Evolutionary conservation across 1,284 basidiomycete genomes (phyloP).

Genomic region (Fomes fomentarius): DNA sequence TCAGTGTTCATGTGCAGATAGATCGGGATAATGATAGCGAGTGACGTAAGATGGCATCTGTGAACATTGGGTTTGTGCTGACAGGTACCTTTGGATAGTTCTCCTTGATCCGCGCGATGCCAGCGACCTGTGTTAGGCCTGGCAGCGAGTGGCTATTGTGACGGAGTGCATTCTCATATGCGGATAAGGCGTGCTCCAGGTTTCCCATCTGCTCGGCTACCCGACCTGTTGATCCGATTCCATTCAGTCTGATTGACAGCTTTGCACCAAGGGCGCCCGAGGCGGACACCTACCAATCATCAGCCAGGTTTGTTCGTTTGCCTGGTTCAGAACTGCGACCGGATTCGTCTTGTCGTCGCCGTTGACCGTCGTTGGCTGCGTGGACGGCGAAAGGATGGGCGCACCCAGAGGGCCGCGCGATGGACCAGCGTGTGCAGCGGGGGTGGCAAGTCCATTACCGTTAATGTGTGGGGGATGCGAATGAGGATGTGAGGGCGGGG

Average conservation of each 20-base stretch:
- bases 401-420: slow-evolving; percentile 27
- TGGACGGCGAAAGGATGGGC: slow-evolving; percentile 48
- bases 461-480: slow-evolving; percentile 54
- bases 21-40: slow-evolving; percentile 18
- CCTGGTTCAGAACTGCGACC: slow-evolving; percentile 76
- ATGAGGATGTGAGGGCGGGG: slow-evolving; percentile 39
- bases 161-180: slow-evolving; percentile 91
- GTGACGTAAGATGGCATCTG: slow-evolving; percentile 25
- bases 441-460: slow-evolving; percentile 45
- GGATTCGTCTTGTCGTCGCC: slow-evolving; percentile 47
- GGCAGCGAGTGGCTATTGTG: slow-evolving; percentile 90
- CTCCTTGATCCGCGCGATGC: slow-evolving; percentile 87
- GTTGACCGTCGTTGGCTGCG: slow-evolving; percentile 45
- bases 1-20: slow-evolving; percentile 9
- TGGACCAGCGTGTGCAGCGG: slow-evolving; percentile 44
- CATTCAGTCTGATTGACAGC: slow-evolving; percentile 25
- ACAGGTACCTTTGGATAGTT: slow-evolving; percentile 78
- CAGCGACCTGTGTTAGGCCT: slow-evolving; percentile 90
- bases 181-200: slow-evolving; percentile 84
- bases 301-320: slow-evolving; percentile 93
- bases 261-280: slow-evolving; percentile 11
- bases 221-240: slow-evolving; percentile 57
- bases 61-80: slow-evolving; percentile 13
- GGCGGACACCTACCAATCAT: slow-evolving; percentile 69
- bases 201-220: slow-evolving; percentile 92